phyloP scores from a whole-genome alignment of 257 asterid genomes.

The Ballota nigra region DNA sequence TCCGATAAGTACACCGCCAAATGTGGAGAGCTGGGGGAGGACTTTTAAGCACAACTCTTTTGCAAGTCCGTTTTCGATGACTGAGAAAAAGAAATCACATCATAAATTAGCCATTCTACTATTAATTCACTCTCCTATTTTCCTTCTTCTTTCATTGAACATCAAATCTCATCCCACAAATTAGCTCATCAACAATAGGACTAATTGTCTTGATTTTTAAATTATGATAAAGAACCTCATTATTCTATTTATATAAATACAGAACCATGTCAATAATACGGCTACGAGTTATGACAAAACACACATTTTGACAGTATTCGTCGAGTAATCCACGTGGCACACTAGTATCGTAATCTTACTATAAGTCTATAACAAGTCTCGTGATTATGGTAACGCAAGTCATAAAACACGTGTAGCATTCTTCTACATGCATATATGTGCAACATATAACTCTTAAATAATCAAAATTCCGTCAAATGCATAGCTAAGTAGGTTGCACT shows the following conservation, averaged over 20 bases:
- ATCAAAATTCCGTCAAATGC: neutral
- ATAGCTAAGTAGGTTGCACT: neutral
- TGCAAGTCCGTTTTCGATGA: constrained; percentile 50
- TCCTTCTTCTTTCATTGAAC: neutral
- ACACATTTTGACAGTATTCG: neutral
- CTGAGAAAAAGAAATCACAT: constrained; percentile 43
- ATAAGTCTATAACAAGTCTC: no score
- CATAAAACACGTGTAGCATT: neutral
- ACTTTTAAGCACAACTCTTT: constrained; percentile 54
- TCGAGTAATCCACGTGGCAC: neutral
- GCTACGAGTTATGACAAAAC: no score
- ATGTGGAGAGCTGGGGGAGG: constrained; percentile 54
- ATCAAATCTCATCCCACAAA: neutral
- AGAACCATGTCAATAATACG: neutral
- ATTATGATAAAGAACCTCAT: constrained; percentile 2
- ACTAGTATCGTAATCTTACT: neutral
- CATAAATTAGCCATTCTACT: constrained; percentile 16
- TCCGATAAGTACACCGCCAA: constrained; percentile 30
- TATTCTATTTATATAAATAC: no score
- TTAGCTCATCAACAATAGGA: neutral
- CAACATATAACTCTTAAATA: neutral
- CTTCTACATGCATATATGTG: neutral
- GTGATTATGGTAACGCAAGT: neutral
- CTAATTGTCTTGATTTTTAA: no score
- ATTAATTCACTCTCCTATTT: no score